Evolutionary conservation across 768 basidiomycete genomes (phyloP).

Genomic region (Psilocybe azurescens): DNA sequence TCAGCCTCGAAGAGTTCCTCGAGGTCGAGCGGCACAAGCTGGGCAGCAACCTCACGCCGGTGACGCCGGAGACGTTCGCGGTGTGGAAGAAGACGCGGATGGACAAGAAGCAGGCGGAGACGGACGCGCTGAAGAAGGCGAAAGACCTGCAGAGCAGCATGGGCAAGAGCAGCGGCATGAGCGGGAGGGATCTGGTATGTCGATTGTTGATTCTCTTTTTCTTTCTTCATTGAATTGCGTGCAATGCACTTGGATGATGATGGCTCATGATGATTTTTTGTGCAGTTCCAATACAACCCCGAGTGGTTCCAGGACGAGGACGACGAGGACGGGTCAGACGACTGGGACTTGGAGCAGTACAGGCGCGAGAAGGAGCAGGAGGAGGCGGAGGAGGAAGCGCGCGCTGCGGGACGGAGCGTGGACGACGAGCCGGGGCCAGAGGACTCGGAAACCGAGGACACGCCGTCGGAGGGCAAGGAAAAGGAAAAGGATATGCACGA

Average conservation of each 20-base stretch:
- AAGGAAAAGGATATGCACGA: not conserved
- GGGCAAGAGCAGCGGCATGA: conserved; percentile 93
- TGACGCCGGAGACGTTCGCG: conserved; percentile 90
- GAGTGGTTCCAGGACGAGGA: conserved; percentile 91
- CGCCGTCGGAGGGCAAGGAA: not conserved
- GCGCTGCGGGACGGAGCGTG: conserved; percentile 24
- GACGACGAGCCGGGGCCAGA: too few relatives aligned
- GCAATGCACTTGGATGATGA: not conserved
- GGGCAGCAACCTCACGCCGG: conserved; percentile 87
- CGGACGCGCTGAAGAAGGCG: conserved; percentile 78
- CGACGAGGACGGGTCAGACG: conserved; percentile 52
- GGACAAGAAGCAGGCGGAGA: conserved; percentile 94
- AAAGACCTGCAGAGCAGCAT: conserved; percentile 84
- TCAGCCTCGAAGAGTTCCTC: conserved; percentile 95
- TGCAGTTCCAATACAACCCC: conserved; percentile 92
- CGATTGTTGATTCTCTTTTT: not conserved
- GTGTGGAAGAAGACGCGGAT: conserved; percentile 94
- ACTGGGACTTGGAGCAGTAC: conserved; percentile 67
- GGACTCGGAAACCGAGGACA: too few relatives aligned
- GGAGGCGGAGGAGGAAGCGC: conserved; percentile 57
- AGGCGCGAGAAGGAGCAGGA: conserved; percentile 66
- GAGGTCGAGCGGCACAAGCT: conserved; percentile 99
- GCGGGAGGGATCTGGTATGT: conserved; percentile 90
- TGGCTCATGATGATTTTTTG: not conserved
- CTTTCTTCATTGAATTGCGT: not conserved